These are phyloP conservation scores for Candida mesenterica DNA, from an alignment of 1,139 yeast species.

Conservation along the genomic window DNA sequence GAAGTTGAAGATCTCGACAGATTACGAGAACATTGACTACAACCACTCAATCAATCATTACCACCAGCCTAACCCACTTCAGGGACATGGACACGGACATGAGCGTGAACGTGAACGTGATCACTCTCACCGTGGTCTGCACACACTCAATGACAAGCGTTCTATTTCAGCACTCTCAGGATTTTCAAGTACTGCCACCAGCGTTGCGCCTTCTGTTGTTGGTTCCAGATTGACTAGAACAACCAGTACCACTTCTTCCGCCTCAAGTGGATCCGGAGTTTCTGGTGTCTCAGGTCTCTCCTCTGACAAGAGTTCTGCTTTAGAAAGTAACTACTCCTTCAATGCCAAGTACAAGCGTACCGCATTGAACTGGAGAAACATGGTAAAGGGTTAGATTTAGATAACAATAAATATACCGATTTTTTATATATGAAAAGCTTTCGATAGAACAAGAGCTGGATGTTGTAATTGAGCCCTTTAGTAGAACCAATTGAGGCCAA, in stretches of 20 bases:
- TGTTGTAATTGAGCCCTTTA: too few species aligned
- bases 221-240: slow-evolving; percentile 33
- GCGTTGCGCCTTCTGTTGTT: slow-evolving; percentile 12
- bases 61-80: slow-evolving; percentile 9
- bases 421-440: slow-evolving; percentile 1
- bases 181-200: slow-evolving; percentile 11
- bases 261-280: slow-evolving; percentile 26
- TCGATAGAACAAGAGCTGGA: too few species aligned
- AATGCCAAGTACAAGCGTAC: slow-evolving; percentile 36
- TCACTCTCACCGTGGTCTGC: slow-evolving; percentile 5
- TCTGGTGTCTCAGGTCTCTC: slow-evolving; percentile 18
- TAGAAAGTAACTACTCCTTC: slow-evolving; percentile 14
- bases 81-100: slow-evolving; percentile 6
- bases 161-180: slow-evolving; percentile 16
- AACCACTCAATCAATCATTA: slow-evolving; percentile 22
- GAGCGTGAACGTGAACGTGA: slow-evolving; percentile 13
- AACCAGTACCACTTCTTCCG: slow-evolving; percentile 29
- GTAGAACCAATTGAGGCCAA: too few species aligned
- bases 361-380: slow-evolving; percentile 47
- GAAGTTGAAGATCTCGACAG: slow-evolving; percentile 34
- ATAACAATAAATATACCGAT: background rate
- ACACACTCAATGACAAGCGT: slow-evolving; percentile 18
- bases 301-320: slow-evolving; percentile 18
- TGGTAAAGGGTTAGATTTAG: slow-evolving; percentile 11
- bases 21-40: slow-evolving; percentile 28